These are phyloP conservation scores for Stephanodiscus triporus DNA, from an alignment of 108 stramenopile species.

Conservation along the genomic window DNA sequence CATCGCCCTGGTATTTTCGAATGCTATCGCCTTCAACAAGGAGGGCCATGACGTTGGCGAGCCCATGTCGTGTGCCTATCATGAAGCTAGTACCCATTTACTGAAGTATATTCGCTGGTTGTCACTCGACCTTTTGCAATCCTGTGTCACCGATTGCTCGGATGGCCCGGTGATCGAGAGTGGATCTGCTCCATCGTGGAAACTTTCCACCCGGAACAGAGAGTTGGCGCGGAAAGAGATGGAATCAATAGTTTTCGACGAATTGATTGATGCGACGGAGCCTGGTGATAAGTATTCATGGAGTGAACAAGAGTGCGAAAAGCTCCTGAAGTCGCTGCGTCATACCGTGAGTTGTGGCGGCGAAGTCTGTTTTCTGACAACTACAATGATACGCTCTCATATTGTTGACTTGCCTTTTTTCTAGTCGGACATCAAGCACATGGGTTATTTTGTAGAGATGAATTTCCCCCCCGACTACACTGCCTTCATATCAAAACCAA, in stretches of 20 bases:
- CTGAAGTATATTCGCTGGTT: slow-evolving; percentile 85
- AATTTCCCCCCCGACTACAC: slow-evolving; percentile 78
- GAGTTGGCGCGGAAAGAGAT: slow-evolving; percentile 79
- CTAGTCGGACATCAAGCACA: slow-evolving; percentile 63
- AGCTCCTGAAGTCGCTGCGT: slow-evolving; percentile 77
- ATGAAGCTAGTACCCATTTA: slow-evolving; percentile 85
- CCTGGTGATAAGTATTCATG: slow-evolving; percentile 76
- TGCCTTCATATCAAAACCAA: slow-evolving; percentile 82
- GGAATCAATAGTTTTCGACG: slow-evolving; percentile 76
- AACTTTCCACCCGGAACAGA: slow-evolving; percentile 65
- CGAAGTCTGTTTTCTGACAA: background rate
- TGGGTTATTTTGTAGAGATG: slow-evolving; percentile 73
- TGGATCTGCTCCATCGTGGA: slow-evolving; percentile 72
- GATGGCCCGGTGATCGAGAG: slow-evolving; percentile 47
- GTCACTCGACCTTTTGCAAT: slow-evolving; percentile 69
- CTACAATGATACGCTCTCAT: background rate
- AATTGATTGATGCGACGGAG: slow-evolving; percentile 70
- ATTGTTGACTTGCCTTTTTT: background rate
- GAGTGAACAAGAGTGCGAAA: slow-evolving; percentile 82
- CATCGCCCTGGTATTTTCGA: slow-evolving; percentile 80
- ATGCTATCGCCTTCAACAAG: slow-evolving; percentile 84
- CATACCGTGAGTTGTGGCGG: slow-evolving; percentile 43
- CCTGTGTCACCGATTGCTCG: slow-evolving; percentile 55
- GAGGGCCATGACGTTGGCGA: slow-evolving; percentile 84
- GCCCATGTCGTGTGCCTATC: slow-evolving; percentile 84